These are phyloP conservation scores for Xylariaceae sp. DNA, from an alignment of 2,329 filamentous ascomycete species.

Conservation along the genomic window DNA sequence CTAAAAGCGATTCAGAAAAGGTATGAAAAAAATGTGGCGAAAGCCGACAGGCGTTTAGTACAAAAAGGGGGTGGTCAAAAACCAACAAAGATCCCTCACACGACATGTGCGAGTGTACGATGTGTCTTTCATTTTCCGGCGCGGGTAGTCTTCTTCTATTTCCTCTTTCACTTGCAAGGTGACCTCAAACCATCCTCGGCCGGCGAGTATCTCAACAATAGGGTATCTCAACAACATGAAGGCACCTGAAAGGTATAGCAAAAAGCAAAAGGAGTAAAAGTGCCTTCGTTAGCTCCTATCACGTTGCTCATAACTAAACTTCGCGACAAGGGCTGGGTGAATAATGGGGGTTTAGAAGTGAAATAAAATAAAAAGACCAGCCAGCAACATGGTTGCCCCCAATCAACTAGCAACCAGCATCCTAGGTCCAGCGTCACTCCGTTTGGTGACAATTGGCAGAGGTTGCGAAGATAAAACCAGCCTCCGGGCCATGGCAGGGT, in stretches of 20 bases:
- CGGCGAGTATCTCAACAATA: slow-evolving; percentile 36
- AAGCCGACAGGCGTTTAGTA: slow-evolving; percentile 24
- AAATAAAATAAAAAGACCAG: slow-evolving; percentile 26
- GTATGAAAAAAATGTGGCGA: slow-evolving; percentile 26
- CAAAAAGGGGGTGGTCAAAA: slow-evolving; percentile 24
- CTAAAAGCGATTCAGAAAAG: slow-evolving; percentile 23
- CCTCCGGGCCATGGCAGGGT: slow-evolving; percentile 15
- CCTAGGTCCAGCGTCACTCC: slow-evolving; percentile 2
- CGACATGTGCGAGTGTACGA: slow-evolving; percentile 9
- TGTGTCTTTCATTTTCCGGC: slow-evolving; percentile 25
- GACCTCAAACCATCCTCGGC: slow-evolving; percentile 30
- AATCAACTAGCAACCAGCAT: slow-evolving; percentile 14
- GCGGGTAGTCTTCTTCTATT: slow-evolving; percentile 14
- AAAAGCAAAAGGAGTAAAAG: slow-evolving; percentile 23
- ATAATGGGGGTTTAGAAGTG: slow-evolving; percentile 21
- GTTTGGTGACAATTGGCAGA: slow-evolving; percentile 4
- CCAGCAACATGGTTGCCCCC: slow-evolving; percentile 26
- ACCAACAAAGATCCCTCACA: slow-evolving; percentile 28
- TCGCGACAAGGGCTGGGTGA: slow-evolving; percentile 12
- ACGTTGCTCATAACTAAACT: slow-evolving; percentile 13
- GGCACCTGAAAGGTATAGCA: slow-evolving; percentile 24
- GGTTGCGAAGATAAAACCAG: slow-evolving; percentile 14
- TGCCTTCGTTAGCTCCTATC: slow-evolving; percentile 25
- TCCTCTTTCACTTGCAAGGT: slow-evolving; percentile 26
- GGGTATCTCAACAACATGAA: slow-evolving; percentile 35